Percentiles rank a stretch among this genome's conserved stretches.
Conservation (phyloP, 1,139 yeast genomes). For the Lodderomyces oxycetoniae region DNA sequence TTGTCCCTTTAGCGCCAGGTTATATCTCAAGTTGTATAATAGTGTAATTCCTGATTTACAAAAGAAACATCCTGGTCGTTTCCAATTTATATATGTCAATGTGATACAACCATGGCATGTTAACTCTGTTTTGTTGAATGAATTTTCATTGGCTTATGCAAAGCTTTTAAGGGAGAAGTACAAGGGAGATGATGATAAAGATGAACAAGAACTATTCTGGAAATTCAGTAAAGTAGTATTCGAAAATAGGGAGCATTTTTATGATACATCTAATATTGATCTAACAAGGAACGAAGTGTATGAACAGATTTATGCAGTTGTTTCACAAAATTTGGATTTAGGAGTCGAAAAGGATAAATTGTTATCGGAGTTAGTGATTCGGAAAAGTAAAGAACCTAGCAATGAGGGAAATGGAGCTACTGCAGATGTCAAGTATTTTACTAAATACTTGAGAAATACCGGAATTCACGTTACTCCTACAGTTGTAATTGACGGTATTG, state of each 20-base stretch:
- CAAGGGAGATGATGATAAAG: slow-evolving; percentile 5
- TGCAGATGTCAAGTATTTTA: slow-evolving; percentile 66
- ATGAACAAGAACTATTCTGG: slow-evolving; percentile 48
- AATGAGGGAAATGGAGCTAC: slow-evolving; percentile 60
- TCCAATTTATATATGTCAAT: slow-evolving; percentile 58
- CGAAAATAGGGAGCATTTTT: slow-evolving; percentile 48
- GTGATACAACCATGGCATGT: slow-evolving; percentile 90
- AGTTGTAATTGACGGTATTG: slow-evolving; percentile 65
- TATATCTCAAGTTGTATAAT: slow-evolving; percentile 52
- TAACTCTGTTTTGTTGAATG: slow-evolving; percentile 61
- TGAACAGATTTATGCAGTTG: slow-evolving; percentile 50
- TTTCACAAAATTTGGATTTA: slow-evolving; percentile 31
- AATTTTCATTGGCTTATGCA: slow-evolving; percentile 68
- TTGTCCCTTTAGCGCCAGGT: slow-evolving; percentile 69
- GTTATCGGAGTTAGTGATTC: slow-evolving; percentile 29
- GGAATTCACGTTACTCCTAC: slow-evolving; percentile 89
- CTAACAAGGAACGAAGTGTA: slow-evolving; percentile 56
- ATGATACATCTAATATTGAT: slow-evolving; percentile 55
- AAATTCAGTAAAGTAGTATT: slow-evolving; percentile 53
- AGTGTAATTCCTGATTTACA: slow-evolving; percentile 53
- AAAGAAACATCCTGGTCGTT: slow-evolving; percentile 42
- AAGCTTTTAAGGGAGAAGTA: slow-evolving; percentile 43
- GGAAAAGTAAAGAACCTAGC: slow-evolving; percentile 22
- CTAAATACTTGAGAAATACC: slow-evolving; percentile 67
- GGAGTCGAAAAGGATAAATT: slow-evolving; percentile 37